Percentiles rank a stretch among this genome's conserved stretches.
These are phyloP conservation scores for Zymoseptoria ardabiliae DNA, from an alignment of 2,329 filamentous ascomycete genomes.

Conservation along the genomic window DNA sequence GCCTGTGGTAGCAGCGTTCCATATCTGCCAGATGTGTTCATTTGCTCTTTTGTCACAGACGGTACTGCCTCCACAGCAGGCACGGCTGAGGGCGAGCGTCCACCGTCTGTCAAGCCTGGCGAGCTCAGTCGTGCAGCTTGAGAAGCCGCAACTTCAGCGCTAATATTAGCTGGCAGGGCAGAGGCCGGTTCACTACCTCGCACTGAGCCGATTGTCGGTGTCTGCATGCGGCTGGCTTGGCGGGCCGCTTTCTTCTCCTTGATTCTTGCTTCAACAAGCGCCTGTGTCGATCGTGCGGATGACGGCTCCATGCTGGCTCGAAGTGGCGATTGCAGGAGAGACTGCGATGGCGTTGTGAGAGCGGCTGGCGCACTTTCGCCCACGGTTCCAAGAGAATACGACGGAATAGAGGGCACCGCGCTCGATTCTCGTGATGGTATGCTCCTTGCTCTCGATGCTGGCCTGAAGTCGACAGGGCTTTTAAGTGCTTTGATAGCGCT, in stretches of 20 bases:
- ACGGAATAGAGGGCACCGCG: slow-evolving; percentile 20
- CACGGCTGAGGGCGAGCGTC: slow-evolving; percentile 29
- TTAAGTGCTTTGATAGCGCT: neutral
- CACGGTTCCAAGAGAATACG: slow-evolving; percentile 13
- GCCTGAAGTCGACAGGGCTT: neutral
- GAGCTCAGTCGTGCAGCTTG: slow-evolving; percentile 8
- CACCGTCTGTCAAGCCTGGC: slow-evolving; percentile 13
- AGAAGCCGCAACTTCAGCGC: slow-evolving; percentile 15
- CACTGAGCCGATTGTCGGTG: neutral
- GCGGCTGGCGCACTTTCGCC: slow-evolving; percentile 22
- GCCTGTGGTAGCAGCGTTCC: slow-evolving; percentile 27
- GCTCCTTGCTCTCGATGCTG: neutral
- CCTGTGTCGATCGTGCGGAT: neutral
- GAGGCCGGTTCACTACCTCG: slow-evolving; percentile 11
- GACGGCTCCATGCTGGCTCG: slow-evolving; percentile 11
- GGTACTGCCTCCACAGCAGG: slow-evolving; percentile 24
- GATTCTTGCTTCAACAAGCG: slow-evolving; percentile 1
- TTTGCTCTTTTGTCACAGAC: slow-evolving; percentile 25
- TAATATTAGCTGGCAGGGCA: slow-evolving; percentile 16
- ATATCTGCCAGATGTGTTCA: slow-evolving; percentile 29
- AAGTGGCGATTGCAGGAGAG: neutral
- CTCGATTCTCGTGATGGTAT: slow-evolving; percentile 9
- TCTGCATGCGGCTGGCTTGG: neutral
- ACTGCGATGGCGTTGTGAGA: slow-evolving; percentile 4
- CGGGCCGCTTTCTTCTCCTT: neutral